Percentiles rank a stretch among this genome's conserved stretches.
Evolutionary conservation across 2,329 filamentous ascomycete species (phyloP).

Genomic region (Penicillium sp.): DNA sequence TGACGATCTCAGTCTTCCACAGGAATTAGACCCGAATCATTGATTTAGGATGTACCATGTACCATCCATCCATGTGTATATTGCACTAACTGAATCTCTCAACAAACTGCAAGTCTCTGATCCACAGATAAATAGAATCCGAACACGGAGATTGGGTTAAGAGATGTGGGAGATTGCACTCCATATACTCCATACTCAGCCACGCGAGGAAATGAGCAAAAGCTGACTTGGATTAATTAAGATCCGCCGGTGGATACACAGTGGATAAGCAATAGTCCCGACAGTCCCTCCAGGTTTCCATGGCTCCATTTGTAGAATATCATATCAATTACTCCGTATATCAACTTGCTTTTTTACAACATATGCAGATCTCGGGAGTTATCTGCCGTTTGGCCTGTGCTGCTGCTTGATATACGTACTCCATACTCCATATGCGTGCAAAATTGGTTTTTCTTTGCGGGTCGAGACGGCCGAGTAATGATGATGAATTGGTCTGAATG

Average conservation of each 20-base stretch:
- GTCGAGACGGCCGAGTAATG: neutral
- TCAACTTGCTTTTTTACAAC: too few relatives aligned
- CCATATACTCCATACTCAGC: conserved; percentile 3
- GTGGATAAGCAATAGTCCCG: conserved; percentile 20
- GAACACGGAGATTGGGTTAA: neutral
- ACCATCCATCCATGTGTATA: neutral
- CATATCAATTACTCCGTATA: neutral
- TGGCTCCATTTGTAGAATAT: conserved; percentile 14
- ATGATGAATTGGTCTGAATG: neutral
- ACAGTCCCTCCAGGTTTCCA: conserved; percentile 20
- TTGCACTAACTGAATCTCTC: neutral
- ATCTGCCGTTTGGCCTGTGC: conserved; percentile 1
- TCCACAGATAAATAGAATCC: conserved; percentile 6
- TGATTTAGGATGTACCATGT: neutral
- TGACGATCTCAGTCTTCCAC: neutral
- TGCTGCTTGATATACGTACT: neutral
- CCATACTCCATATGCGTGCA: neutral
- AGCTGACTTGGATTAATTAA: conserved; percentile 13
- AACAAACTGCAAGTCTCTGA: neutral
- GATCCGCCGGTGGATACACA: conserved; percentile 20
- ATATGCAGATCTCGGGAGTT: neutral
- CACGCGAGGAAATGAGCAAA: conserved; percentile 13
- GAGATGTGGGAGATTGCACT: neutral
- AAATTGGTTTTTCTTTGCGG: neutral
- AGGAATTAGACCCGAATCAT: neutral